Conservation (phyloP, 345 rosid species). For the Xanthoceras sorbifolium region DNA sequence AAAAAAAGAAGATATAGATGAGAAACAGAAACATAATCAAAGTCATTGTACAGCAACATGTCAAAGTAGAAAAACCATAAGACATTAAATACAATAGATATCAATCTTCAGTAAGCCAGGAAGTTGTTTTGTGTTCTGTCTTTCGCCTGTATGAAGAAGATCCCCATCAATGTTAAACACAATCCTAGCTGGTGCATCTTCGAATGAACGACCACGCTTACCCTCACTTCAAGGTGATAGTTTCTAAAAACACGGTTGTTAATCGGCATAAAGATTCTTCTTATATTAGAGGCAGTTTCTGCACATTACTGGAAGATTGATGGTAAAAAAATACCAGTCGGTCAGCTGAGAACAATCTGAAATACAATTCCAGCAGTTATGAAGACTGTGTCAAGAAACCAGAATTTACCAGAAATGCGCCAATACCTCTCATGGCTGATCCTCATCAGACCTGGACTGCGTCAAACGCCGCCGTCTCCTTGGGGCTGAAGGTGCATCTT, state of each 20-base stretch:
- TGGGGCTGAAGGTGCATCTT: conserved; percentile 56
- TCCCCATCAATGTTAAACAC: neutral
- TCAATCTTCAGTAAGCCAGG: neutral
- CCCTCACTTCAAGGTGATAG: conserved; percentile 2
- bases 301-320: conserved; percentile 27
- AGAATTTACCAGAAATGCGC: conserved; percentile 45
- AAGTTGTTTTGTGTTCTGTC: neutral
- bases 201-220: neutral
- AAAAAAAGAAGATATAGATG: neutral
- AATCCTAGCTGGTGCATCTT: neutral
- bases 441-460: conserved; percentile 67
- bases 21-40: neutral
- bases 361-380: conserved; percentile 34
- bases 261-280: conserved; percentile 25
- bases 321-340: conserved; percentile 24
- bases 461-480: conserved; percentile 73
- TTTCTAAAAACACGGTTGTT: conserved; percentile 20
- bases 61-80: conserved; percentile 5
- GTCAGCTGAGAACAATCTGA: conserved; percentile 29
- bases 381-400: conserved; percentile 28
- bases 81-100: neutral
- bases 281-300: conserved; percentile 16
- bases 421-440: conserved; percentile 43
- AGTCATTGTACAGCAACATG: neutral
- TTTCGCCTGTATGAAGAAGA: neutral